Evolutionary conservation across 768 basidiomycete genomes (phyloP).

Genomic region (Psilocybe sp.): DNA sequence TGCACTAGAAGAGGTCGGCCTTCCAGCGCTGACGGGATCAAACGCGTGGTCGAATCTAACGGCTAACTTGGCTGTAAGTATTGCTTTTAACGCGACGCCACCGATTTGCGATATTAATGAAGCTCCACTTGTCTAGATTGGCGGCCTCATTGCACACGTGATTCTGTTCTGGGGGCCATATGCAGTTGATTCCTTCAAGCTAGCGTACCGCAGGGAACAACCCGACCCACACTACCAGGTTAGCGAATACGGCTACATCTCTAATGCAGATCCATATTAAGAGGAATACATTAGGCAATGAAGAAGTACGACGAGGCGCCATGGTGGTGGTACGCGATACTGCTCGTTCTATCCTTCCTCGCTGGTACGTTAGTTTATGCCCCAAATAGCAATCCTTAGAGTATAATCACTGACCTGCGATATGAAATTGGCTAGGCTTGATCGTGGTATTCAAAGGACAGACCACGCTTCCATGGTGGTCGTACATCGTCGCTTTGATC

Average conservation of each 20-base stretch:
- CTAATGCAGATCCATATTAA: neutral
- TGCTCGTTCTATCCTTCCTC: slow-evolving; percentile 49
- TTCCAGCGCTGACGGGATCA: slow-evolving; percentile 49
- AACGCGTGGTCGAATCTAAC: slow-evolving; percentile 51
- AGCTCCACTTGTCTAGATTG: slow-evolving; percentile 36
- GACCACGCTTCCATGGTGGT: slow-evolving; percentile 63
- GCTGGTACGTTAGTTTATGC: slow-evolving; percentile 38
- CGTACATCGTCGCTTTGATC: slow-evolving; percentile 54
- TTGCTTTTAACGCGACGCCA: neutral
- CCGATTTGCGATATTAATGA: neutral
- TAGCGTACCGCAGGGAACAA: slow-evolving; percentile 41
- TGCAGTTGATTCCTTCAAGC: slow-evolving; percentile 46
- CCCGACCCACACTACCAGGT: slow-evolving; percentile 59
- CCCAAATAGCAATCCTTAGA: too few relatives aligned
- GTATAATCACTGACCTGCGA: neutral
- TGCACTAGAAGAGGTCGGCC: slow-evolving; percentile 46
- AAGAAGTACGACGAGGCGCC: slow-evolving; percentile 60
- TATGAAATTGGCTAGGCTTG: slow-evolving; percentile 33
- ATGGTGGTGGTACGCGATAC: slow-evolving; percentile 56
- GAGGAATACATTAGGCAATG: slow-evolving; percentile 36
- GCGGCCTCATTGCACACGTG: slow-evolving; percentile 55
- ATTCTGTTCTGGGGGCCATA: slow-evolving; percentile 57
- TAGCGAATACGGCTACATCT: neutral
- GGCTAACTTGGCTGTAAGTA: slow-evolving; percentile 42
- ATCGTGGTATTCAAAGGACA: slow-evolving; percentile 56